Evolutionary conservation across 2,329 filamentous ascomycete species (phyloP).

Genomic region (Orbilia oligospora): DNA sequence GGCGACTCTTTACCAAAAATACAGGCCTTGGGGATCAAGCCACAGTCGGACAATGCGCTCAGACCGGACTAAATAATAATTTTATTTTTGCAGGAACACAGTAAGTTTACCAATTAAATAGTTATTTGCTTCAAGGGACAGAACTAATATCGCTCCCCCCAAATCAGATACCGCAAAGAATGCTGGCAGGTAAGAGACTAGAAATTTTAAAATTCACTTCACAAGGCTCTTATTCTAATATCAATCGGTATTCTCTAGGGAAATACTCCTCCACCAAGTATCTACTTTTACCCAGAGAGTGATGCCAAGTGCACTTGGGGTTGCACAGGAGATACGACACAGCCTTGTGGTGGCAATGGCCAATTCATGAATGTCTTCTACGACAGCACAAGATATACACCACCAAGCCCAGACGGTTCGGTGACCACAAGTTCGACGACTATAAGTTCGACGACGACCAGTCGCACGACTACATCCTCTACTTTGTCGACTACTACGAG

Average conservation of each 20-base stretch:
- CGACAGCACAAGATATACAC: constrained; percentile 40
- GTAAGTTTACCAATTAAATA: constrained; percentile 21
- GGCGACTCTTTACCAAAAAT: constrained; percentile 65
- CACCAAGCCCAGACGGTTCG: neutral
- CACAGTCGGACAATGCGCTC: constrained; percentile 66
- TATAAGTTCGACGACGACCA: constrained; percentile 23
- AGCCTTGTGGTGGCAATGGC: constrained; percentile 66
- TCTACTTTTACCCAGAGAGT: constrained; percentile 58
- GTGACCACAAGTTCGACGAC: constrained; percentile 21
- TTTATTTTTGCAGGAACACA: constrained; percentile 66
- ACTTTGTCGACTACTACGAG: constrained; percentile 42
- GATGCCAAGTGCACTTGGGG: constrained; percentile 64
- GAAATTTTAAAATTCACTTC: neutral
- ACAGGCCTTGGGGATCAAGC: constrained; percentile 65
- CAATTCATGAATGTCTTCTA: constrained; percentile 64
- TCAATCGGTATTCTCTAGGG: constrained; percentile 52
- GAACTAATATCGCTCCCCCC: neutral
- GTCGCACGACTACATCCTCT: constrained; percentile 31
- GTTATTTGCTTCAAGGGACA: neutral
- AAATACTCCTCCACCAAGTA: constrained; percentile 61
- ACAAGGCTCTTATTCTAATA: neutral
- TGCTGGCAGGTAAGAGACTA: constrained; percentile 32
- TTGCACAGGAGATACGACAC: constrained; percentile 64
- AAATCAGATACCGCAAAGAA: constrained; percentile 61
- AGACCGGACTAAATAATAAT: constrained; percentile 64